Base-by-base conservation (phyloP, 2,329 filamentous ascomycete genomes). In the Scedosporium apiospermum region DNA sequence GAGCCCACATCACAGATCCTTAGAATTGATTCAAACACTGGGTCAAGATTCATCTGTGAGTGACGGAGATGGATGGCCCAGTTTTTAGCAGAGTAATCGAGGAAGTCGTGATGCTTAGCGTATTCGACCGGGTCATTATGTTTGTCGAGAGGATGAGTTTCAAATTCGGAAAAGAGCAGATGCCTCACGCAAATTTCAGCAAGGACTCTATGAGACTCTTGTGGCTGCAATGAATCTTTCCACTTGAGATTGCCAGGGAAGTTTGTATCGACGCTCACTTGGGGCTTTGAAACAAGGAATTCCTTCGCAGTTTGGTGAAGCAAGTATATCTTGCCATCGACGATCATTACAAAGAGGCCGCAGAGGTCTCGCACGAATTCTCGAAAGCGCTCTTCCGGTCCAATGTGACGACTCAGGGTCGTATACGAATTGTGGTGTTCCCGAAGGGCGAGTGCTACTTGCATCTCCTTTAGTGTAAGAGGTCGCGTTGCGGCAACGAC, bases 291-390 rank as follows among this genome's bases (percentile, higher is more conserved):
- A 14, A 63, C 58, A 26, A 73, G 67, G 44, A 71, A 73, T 46
- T 72, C 71, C 64, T 70, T 71, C 5, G 69, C 70, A 7, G 71
- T 71, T 62, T 73, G 69, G 58, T 74, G 70, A 23, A 73, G 65
- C 26, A 71, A 63, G 64, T 65, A 68, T 26, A 71, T 66, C 4
- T 64, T 70, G 16, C 44, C 38, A 18, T 68, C 63, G 10, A 21
- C 64, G 38, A 71, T 57, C n/a, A 65, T 67, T 0, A 74, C 66
- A 63, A 76, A 75, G 6, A 73, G 71, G 21, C 73, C 69, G 62
- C 72, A 75, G 1, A 65, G 62, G 2, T 70, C 63, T 21, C 71
- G 62, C 14, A 71, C 64, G 10, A 63, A 58, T 7, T 59, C 14
- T 2, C 30, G 41, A n/a, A 69, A 64, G 0, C 65, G 64, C 0